Evolutionary conservation across 2,329 filamentous ascomycete genomes (phyloP).

Genomic region (Diaporthe caulivora): DNA sequence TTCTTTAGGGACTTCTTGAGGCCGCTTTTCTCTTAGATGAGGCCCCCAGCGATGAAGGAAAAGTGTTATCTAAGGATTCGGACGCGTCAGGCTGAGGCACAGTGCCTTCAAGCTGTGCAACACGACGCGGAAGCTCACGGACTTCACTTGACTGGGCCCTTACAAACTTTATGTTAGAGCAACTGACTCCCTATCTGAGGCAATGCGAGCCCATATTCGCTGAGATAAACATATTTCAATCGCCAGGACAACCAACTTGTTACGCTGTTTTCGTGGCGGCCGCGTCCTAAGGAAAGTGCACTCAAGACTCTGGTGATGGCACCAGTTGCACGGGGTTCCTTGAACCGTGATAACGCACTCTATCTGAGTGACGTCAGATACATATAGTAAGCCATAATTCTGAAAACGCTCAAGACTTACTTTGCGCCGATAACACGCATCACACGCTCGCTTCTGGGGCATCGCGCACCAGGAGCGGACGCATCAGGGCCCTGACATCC

Average conservation of each 20-base stretch:
- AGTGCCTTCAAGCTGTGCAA: conserved; percentile 10
- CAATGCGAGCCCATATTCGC: background rate
- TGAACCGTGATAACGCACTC: background rate
- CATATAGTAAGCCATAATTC: background rate
- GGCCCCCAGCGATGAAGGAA: background rate
- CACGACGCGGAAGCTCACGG: background rate
- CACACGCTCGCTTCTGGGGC: conserved; percentile 16
- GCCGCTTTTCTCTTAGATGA: background rate
- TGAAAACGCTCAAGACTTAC: background rate
- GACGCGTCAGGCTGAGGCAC: background rate
- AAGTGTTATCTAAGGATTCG: background rate
- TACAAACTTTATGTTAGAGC: background rate
- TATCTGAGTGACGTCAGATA: background rate
- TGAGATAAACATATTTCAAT: background rate
- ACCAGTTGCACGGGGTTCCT: conserved; percentile 7
- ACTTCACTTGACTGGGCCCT: background rate
- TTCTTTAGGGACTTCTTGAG: background rate
- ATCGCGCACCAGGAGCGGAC: background rate
- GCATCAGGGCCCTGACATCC: too few relatives aligned
- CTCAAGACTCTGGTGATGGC: conserved; percentile 5
- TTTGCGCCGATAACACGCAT: conserved; percentile 12
- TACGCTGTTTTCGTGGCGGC: background rate
- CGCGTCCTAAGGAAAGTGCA: background rate
- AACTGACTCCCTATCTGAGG: background rate
- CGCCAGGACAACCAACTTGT: background rate